Conservation (phyloP, 2,329 filamentous ascomycete genomes). For the Epichloe hybrida region DNA sequence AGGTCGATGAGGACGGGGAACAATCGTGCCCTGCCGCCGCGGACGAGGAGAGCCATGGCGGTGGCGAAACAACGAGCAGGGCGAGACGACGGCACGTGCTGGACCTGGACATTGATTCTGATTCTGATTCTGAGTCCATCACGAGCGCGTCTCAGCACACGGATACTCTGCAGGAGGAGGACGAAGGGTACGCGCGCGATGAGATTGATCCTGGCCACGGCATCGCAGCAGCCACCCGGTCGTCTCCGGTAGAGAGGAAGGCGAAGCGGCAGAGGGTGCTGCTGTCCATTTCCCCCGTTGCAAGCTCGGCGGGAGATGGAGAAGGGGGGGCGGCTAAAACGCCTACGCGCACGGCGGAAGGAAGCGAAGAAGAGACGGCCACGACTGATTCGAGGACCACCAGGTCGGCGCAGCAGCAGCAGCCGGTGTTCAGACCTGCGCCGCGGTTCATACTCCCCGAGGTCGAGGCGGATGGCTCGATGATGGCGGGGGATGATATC, state of each 20-base stretch:
- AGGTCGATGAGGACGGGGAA: constrained; percentile 16
- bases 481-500: constrained; percentile 9
- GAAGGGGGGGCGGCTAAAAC: background rate
- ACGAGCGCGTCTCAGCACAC: background rate
- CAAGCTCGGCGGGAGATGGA: constrained; percentile 5
- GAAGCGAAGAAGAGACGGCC: background rate
- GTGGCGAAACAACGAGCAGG: background rate
- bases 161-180: background rate
- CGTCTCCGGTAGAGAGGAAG: constrained; percentile 7
- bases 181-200: background rate
- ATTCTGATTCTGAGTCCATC: background rate
- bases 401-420: constrained; percentile 6
- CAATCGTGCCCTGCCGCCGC: background rate
- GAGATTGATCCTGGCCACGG: background rate
- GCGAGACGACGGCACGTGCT: background rate
- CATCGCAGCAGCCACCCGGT: no score
- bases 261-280: constrained; percentile 7
- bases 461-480: constrained; percentile 10
- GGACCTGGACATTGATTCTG: background rate
- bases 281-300: constrained; percentile 11
- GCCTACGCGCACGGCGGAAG: background rate
- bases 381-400: background rate
- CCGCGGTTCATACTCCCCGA: constrained; percentile 26
- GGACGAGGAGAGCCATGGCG: background rate
- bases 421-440: constrained; percentile 23